Evolutionary conservation across 495 filamentous ascomycete species (phyloP).

Genomic region (Daldinia caldariorum): DNA sequence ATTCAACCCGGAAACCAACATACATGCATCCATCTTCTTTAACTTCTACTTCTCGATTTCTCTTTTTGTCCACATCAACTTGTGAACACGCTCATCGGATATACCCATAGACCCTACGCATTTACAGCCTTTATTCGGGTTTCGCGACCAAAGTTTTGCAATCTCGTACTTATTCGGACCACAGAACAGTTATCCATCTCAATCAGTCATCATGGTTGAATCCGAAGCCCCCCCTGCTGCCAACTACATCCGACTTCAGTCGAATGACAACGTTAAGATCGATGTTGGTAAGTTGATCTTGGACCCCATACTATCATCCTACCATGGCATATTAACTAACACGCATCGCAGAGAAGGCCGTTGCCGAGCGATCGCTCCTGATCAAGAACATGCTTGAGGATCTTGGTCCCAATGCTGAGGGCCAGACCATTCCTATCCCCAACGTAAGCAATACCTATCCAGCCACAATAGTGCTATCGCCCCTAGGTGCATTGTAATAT

Average conservation of each 20-base stretch:
- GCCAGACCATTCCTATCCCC: constrained; percentile 80
- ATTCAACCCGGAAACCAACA: not conserved
- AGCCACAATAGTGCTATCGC: constrained; percentile 10
- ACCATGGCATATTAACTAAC: constrained; percentile 22
- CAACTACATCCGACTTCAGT: constrained; percentile 31
- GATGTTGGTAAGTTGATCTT: constrained; percentile 45
- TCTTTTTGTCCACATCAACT: constrained; percentile 3
- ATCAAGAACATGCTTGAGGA: constrained; percentile 99
- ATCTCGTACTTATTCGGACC: constrained; percentile 10
- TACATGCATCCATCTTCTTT: constrained; percentile 7
- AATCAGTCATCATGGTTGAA: constrained; percentile 33
- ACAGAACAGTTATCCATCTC: not conserved
- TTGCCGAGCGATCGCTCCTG: constrained; percentile 90
- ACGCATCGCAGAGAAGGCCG: constrained; percentile 70
- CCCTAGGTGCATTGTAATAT: not conserved
- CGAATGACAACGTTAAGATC: constrained; percentile 45
- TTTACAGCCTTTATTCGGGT: not conserved
- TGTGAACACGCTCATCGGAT: not conserved
- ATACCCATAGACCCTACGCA: not conserved
- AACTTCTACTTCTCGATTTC: constrained; percentile 11
- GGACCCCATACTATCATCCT: not conserved
- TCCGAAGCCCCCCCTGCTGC: constrained; percentile 29
- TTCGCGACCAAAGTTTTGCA: constrained; percentile 13
- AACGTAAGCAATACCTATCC: constrained; percentile 70
- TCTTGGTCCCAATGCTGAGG: constrained; percentile 73